Conservation (phyloP, 2,329 filamentous ascomycete genomes). For the Mariannaea elegans region DNA sequence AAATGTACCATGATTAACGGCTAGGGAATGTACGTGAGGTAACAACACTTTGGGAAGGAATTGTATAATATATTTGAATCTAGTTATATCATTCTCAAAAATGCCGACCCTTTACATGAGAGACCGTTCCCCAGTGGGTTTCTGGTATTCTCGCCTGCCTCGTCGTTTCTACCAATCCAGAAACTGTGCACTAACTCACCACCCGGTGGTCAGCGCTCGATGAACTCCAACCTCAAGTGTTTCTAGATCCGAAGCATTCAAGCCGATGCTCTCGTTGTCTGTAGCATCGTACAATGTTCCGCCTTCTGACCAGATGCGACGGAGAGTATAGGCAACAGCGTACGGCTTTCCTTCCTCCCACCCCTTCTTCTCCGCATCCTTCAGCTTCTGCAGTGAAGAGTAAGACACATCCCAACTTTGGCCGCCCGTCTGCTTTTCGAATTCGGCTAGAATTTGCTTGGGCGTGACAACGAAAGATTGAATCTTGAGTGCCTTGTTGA, state of each 20-base stretch:
- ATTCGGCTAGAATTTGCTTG: slow-evolving; percentile 70
- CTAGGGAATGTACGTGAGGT: no score
- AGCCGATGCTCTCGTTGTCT: slow-evolving; percentile 69
- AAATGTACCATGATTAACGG: no score
- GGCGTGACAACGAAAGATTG: slow-evolving; percentile 77
- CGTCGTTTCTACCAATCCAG: no score
- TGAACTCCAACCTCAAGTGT: slow-evolving; percentile 51
- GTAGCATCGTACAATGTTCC: slow-evolving; percentile 75
- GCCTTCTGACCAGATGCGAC: slow-evolving; percentile 77
- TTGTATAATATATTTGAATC: no score
- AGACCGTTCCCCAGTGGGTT: no score
- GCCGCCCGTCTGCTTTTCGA: slow-evolving; percentile 70
- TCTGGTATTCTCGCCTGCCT: no score
- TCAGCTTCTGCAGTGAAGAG: slow-evolving; percentile 60
- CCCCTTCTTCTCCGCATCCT: slow-evolving; percentile 64
- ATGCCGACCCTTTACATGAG: no score
- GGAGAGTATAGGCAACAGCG: slow-evolving; percentile 67
- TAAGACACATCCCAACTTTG: slow-evolving; percentile 51
- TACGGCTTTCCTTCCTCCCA: slow-evolving; percentile 62
- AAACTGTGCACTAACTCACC: no score
- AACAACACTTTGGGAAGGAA: no score
- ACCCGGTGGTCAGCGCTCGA: slow-evolving; percentile 29
- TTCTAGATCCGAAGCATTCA: slow-evolving; percentile 59
- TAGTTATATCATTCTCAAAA: no score
- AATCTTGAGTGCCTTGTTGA: slow-evolving; percentile 68